Base-by-base conservation (phyloP, 805 yeast genomes). In the Metschnikowia hibisci region DNA sequence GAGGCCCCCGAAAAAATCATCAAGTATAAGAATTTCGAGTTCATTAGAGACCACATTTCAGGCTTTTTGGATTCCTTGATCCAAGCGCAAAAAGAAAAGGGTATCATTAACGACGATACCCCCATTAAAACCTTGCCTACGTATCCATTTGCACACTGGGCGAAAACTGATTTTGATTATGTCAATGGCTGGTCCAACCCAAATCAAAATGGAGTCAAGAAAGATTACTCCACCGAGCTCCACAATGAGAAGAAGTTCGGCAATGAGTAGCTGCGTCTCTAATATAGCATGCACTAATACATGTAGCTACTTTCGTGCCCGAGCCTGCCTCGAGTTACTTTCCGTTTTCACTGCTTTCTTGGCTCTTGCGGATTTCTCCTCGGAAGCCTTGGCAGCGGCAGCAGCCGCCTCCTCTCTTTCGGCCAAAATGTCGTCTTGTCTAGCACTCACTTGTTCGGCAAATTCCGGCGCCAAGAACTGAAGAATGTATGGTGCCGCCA, bases 1-100 rank as follows among this genome's bases (percentile, higher is more conserved):
- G 87, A 82, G 58, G 87, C 80, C 0, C 87, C 88, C 8, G 80
- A 77, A 48, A 76, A 74, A 39, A 83, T 83, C 46, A 62, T 78
- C 55, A 77, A 78, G 57, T 84, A 83, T 62, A 83, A 83, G 57
- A 73, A 74, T 50, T 82, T 82, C 51, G 80, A 69, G 39, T 52
- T 71, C 35, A 74, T 80, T 54, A 72, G 84, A 58, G 82, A 79
- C 52, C 84, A 81, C 53, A 64, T 84, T 34, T 54, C 68, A 4
- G 77, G 76, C 2, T 82, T 81, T 57, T 66, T 83, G 52, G 83
- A 82, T 53, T 59, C 58, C 1, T 61, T 82, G 42, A 75, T 82
- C 35, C 61, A 78, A 47, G 69, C 84, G 41, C 90, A 84, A 58
- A 60, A 74, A 12, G 79, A 79, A 14, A 43, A 64, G 45, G 84